Conservation (phyloP, 169 alveolate species). For the Babesia bigemina region DNA sequence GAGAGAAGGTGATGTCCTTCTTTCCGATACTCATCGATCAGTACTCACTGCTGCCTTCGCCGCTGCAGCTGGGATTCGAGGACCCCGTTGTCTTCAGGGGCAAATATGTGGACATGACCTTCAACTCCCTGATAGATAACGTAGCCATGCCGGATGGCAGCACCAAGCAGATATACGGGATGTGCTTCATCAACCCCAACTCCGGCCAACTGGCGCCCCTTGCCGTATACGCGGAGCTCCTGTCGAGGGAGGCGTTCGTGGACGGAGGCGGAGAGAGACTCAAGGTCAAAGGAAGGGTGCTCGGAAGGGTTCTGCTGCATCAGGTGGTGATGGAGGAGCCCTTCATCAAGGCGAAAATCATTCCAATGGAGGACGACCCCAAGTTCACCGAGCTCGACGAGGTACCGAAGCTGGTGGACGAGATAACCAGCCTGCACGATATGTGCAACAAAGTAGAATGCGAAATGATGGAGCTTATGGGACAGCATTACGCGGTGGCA, state of each 20-base stretch:
- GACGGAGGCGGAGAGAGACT: conserved; percentile 66
- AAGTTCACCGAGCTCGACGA: conserved; percentile 69
- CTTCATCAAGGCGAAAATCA: conserved; percentile 73
- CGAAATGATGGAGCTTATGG: conserved; percentile 75
- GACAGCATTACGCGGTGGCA: conserved; percentile 76
- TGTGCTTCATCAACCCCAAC: conserved; percentile 78
- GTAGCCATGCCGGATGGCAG: conserved; percentile 9
- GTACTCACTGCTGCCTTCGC: conserved; percentile 77
- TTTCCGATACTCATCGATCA: conserved; percentile 78
- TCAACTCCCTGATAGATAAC: conserved; percentile 68
- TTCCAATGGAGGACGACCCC: conserved; percentile 77
- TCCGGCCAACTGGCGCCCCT: conserved; percentile 80
- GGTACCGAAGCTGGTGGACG: conserved; percentile 74
- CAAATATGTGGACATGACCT: conserved; percentile 75
- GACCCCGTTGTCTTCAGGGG: conserved; percentile 77
- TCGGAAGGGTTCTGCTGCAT: conserved; percentile 74
- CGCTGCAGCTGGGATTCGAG: conserved; percentile 80
- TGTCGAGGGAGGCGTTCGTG: conserved; percentile 67
- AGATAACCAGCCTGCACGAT: conserved; percentile 69
- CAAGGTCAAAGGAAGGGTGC: conserved; percentile 73
- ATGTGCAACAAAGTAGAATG: conserved; percentile 72
- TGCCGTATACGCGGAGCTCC: conserved; percentile 78
- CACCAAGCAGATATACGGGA: conserved; percentile 69
- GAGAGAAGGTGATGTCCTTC: conserved; percentile 73
- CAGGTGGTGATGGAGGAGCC: conserved; percentile 78